Evolutionary conservation across 164 flowering plant species (phyloP).

Genomic region (Umbellularia californica): DNA sequence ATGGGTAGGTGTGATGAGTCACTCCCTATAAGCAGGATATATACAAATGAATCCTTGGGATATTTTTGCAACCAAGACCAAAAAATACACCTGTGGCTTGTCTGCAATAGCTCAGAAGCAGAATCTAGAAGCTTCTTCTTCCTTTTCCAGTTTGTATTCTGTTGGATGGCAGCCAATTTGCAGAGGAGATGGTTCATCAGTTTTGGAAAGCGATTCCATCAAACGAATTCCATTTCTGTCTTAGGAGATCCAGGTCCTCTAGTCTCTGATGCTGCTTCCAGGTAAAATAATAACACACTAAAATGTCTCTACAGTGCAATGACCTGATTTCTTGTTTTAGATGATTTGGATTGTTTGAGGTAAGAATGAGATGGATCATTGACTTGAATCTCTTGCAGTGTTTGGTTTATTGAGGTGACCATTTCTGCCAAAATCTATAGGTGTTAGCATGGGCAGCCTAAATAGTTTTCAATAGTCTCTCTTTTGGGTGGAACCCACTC

Average conservation of each 20-base stretch:
- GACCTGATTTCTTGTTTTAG: neutral
- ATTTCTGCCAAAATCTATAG: neutral
- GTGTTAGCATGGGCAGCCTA: neutral
- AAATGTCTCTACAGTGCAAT: neutral
- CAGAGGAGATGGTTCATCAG: constrained; percentile 32
- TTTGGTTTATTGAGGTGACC: too few species aligned
- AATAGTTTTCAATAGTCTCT: neutral
- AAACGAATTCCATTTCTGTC: neutral
- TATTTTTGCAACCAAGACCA: too few species aligned
- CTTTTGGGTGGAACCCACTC: too few species aligned
- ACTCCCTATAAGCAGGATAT: too few species aligned
- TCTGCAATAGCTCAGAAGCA: too few species aligned
- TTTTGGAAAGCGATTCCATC: constrained; percentile 39
- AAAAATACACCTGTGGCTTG: too few species aligned
- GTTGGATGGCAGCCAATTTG: constrained; percentile 43
- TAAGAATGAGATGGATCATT: too few species aligned
- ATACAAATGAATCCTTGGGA: too few species aligned
- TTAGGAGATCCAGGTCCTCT: neutral
- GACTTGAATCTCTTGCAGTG: neutral
- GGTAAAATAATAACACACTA: neutral
- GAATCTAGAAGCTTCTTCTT: neutral
- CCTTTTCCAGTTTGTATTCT: neutral
- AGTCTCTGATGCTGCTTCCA: neutral
- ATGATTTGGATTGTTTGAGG: neutral
- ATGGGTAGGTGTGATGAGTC: too few species aligned